Percentiles rank a stretch among this genome's conserved stretches.
These are phyloP conservation scores for Hypoxylon sp. DNA, from an alignment of 2,329 filamentous ascomycete genomes.

Conservation along the genomic window DNA sequence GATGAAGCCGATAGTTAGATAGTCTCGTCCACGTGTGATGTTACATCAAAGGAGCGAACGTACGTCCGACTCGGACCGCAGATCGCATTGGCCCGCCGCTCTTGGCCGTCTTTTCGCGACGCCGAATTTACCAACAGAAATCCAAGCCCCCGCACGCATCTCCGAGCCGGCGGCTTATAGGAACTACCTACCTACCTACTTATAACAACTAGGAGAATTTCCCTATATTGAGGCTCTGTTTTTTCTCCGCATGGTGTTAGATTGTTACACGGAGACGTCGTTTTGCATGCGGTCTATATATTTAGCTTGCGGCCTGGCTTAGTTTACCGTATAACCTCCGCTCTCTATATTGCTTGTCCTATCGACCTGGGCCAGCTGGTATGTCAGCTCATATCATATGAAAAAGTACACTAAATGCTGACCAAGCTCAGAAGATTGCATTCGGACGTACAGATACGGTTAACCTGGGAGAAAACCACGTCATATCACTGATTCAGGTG, in stretches of 20 bases:
- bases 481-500: background rate
- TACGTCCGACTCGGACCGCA: constrained; percentile 33
- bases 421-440: constrained; percentile 2
- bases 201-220: constrained; percentile 7
- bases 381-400: background rate
- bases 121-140: constrained; percentile 12
- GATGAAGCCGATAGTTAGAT: background rate
- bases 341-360: background rate
- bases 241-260: constrained; percentile 2
- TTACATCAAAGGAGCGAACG: constrained; percentile 20
- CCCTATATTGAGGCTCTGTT: constrained; percentile 17
- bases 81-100: constrained; percentile 27
- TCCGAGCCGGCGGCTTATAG: constrained; percentile 4
- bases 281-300: constrained; percentile 4
- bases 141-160: constrained; percentile 5
- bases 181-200: background rate
- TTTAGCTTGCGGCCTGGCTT: background rate
- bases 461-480: background rate
- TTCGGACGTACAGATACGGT: background rate
- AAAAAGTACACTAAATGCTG: background rate
- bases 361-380: background rate
- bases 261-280: background rate
- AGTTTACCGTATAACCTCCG: background rate
- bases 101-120: constrained; percentile 18
- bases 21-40: constrained; percentile 24